Base-by-base conservation (phyloP, 331 rosid species). In the Saraca asoca region DNA sequence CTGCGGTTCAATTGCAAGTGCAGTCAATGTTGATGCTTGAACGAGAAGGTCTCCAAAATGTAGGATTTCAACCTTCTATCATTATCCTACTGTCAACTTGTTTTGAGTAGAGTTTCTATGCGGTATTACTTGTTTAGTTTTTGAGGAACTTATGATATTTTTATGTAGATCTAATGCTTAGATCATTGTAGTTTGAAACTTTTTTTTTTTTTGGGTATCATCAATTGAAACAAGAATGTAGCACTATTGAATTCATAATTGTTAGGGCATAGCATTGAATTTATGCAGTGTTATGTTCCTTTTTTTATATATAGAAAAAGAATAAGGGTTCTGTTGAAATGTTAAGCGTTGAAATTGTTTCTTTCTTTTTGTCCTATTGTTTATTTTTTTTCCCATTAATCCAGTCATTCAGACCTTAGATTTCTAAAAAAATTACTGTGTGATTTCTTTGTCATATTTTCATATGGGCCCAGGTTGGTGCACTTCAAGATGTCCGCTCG, bases 401-500 rank as follows among this genome's bases (percentile, higher is more conserved):
- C 39, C 34, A 55, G 63, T 31, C 57, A 3, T 58, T 70, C 61
- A 35, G 6, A 62, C 55, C 15, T 50, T 15, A 39, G 42, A 15
- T n/a, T 42, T 61, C 7, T 51, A 19, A 34, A 16, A 48, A 71
- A 62, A 57, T 37, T 50, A 78, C 49, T 20, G 10, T 5, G 18
- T 62, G 38, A 54, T 31, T 35, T 54, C 51, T 42, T 49, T 79
- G 53, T 39, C 2, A 43, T 73, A 75, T 51, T 79, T 66, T 65
- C 73, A 13, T 57, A 44, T 75, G 78, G 78, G 50, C 66, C 63
- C 65, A 94, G 99, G 99, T 94, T 71, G 99, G 99, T 64, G 97
- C 97, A 6, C 96, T 94, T 80, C 99, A 88, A 87, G 99, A 94
- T 83, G 97, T 94, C 58, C 91, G 99, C 65, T 85, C 97, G 7